phyloP scores from a whole-genome alignment of 2,329 filamentous ascomycete species.

The Exophiala sp. region DNA sequence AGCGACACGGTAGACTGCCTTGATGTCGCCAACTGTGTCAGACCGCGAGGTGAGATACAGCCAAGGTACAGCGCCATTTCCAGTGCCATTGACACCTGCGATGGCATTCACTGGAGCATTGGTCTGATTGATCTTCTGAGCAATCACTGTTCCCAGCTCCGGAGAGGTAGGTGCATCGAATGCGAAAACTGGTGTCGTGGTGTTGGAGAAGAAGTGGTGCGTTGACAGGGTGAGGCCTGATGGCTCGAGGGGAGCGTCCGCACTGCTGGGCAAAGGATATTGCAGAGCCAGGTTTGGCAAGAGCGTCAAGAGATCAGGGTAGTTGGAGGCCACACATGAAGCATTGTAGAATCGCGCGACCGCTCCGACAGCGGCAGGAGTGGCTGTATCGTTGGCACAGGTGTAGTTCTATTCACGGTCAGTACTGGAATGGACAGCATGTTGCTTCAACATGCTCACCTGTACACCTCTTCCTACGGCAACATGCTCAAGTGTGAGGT shows the following conservation, averaged over 20 bases:
- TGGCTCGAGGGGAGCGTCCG: conserved; percentile 43
- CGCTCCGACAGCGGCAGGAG: conserved; percentile 67
- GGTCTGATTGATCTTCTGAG: conserved; percentile 59
- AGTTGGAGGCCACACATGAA: conserved; percentile 70
- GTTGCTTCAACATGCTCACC: conserved; percentile 32
- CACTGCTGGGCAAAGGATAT: conserved; percentile 53
- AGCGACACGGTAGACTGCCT: conserved; percentile 69
- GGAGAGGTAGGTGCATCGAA: conserved; percentile 50
- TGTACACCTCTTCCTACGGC: conserved; percentile 78
- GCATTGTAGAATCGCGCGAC: conserved; percentile 83
- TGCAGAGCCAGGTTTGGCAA: conserved; percentile 67
- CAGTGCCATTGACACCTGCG: conserved; percentile 54
- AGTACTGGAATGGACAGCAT: background rate
- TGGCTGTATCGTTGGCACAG: conserved; percentile 61
- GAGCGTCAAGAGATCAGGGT: conserved; percentile 62
- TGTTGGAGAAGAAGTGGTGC: conserved; percentile 74
- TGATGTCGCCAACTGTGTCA: conserved; percentile 51
- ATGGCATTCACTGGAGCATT: conserved; percentile 60
- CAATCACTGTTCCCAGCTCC: conserved; percentile 59
- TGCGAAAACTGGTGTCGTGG: conserved; percentile 74
- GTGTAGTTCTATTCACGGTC: conserved; percentile 73
- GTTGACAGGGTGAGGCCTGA: conserved; percentile 65
- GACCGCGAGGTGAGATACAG: conserved; percentile 58
- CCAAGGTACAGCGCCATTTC: conserved; percentile 73
- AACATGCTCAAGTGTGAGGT: conserved; percentile 68